Evolutionary conservation across 2,329 filamentous ascomycete genomes (phyloP), one percentile per base, ranked within the genome.

Genomic region (Ilyonectria destructans): DNA sequence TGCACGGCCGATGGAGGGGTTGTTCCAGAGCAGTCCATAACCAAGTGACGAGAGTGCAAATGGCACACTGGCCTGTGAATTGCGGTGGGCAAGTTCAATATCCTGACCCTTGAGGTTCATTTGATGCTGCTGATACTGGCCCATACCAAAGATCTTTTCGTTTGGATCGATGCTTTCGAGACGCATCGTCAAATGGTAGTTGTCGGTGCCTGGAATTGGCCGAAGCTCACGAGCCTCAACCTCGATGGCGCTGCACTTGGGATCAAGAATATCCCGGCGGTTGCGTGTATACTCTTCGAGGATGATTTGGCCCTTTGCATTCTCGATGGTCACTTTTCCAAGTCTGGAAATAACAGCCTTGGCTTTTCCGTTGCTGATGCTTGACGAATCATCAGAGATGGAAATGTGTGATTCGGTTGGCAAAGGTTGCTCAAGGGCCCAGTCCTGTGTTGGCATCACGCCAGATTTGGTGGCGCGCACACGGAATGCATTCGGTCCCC

Each of bases 141-240:
- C 90, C 89, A 92, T 92, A 21, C 90, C 90, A 72, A 85, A 92
- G n/a, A 92, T 87, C 74, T 86, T 88, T 76, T 92, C 90, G 19
- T 86, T 80, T 0, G 80, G 78, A 60, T 86, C 77, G 59, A 87
- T 75, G 1, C 86, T 87, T 75, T 92, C 90, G 60, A 92, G 85
- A 0, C 90, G 83, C 70, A 86, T 81, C 0, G 88, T 91, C 9
- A 91, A 79, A 59, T 88, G 85, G 73, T 88, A 91, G 62, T 84
- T 83, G 1, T 82, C 79, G 62, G 73, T 78, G 73, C 88, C 88
- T 0, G 83, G 78, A 2, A 86, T 83, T 0, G 87, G 85, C 58
- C 84, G 84, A 75, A 90, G 88, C 74, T 91, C 89, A 19, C 89
- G 86, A 1, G 88, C 87, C 67, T 88, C 82, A 19, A 91, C 79